Evolutionary conservation across 2,329 filamentous ascomycete species (phyloP), one percentile per base, ranked within the genome.

Genomic region (Colletotrichum trifolii): DNA sequence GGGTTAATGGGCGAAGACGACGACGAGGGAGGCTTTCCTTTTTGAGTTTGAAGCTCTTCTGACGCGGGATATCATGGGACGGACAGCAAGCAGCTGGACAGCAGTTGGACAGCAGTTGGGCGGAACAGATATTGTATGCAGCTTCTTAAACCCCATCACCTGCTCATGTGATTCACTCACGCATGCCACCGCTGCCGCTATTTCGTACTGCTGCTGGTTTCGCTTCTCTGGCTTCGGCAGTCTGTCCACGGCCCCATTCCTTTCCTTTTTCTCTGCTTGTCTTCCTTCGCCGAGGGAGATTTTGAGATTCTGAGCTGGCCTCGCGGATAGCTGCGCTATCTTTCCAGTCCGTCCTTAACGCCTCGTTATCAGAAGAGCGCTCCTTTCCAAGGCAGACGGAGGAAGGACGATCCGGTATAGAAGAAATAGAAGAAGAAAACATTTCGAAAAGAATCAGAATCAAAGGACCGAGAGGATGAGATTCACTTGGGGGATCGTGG

Each of bases 241-340:
- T 46, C 53, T 53, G 55, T 50, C 43, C 8, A 49, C 46, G 42
- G 62, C 62, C 52, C 46, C 46, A 52, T 34, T 53, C 15, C 54
- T 39, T 36, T 56, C 46, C 46, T 46, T 62, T 61, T 15, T 61
- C 58, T 64, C 43, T 17, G 25, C 25, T 25, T 25, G 25, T 25
- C 25, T 25, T 25, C 25, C 25, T 25, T 25, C 25, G 25, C 4
- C 25, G 25, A 25, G 25, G 25, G 25, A 25, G 25, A 25, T 55
- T 38, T 13, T 6, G 62, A 55, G 62, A 65, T 50, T 52, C n/a
- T 62, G 62, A 65, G 62, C 62, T 65, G 62, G 62, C 52, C 62
- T 65, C 62, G 62, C 36, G 39, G 58, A 62, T 57, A 65, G 62
- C 62, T 65, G 62, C 39, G 62, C 62, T 62, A 65, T 65, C 58